Base-by-base conservation (phyloP, 1,139 yeast genomes). In the Entelexis sorbosivorans region DNA sequence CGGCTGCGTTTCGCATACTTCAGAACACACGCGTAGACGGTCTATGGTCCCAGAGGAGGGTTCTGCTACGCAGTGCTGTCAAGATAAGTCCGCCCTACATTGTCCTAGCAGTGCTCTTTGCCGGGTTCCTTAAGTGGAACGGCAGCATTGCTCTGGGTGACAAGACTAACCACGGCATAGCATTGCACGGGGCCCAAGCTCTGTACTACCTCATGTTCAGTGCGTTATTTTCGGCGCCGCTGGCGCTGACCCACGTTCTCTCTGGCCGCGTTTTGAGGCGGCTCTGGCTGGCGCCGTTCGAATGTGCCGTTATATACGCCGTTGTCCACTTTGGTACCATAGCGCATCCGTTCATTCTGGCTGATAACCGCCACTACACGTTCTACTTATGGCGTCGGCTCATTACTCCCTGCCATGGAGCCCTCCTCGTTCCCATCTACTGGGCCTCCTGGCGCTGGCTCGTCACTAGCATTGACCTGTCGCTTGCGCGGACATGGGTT, bases 291-390 rank as follows among this genome's bases (percentile, higher is more conserved):
- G 31, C 69, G 66, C 48, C 52, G 50, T 1, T 38, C 49, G 24
- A 58, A 59, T 16, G 64, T 60, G 49, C 59, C 55, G n/a, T 66
- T 0, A 78, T 87, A 32, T 72, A 70, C 56, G 59, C 69, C 28
- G 62, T 78, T 1, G 74, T 87, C 34, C 72, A 78, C 38, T 71
- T 73, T 50, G 82, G 76, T 63, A 84, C 96, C 0, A 72, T 82
- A 10, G 81, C 81, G 5, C 98, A 93, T 64, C 96, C 97, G 11
- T 93, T 89, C 66, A 66, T 91, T 39, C 72, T 89, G 47, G 95
- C 98, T 0, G 99, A 93, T 65, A 93, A 93, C 67, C 78, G 98
- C 57, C 98, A 91, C 64, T 87, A 80, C 64, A 81, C 95, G 0
- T 91, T 91, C 64, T 93, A 91, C 67, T 69, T 91, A 36, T 86